These are phyloP conservation scores for Seiridium cupressi DNA, from an alignment of 2,329 filamentous ascomycete genomes.

Conservation along the genomic window DNA sequence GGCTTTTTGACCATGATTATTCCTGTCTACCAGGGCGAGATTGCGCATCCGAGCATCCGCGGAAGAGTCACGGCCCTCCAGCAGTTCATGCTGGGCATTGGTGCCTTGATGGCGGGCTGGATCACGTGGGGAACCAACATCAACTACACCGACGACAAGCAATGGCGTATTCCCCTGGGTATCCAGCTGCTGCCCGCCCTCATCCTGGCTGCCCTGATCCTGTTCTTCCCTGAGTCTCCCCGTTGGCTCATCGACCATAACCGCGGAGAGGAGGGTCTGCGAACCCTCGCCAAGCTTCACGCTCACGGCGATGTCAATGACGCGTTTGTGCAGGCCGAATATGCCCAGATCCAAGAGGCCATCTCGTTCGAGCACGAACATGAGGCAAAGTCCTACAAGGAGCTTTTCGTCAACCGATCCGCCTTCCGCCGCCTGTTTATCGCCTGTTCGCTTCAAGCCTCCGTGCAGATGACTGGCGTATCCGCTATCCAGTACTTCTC, in stretches of 20 bases:
- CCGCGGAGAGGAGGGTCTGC: slow-evolving; percentile 61
- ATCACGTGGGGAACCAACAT: slow-evolving; percentile 59
- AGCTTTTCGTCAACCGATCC: slow-evolving; percentile 64
- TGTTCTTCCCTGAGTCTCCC: slow-evolving; percentile 68
- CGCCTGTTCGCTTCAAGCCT: slow-evolving; percentile 66
- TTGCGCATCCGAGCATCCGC: slow-evolving; percentile 75
- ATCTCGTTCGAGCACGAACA: slow-evolving; percentile 67
- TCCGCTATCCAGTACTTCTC: slow-evolving; percentile 76
- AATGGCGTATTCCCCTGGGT: slow-evolving; percentile 61
- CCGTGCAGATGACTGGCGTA: slow-evolving; percentile 75
- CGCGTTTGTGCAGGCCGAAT: slow-evolving; percentile 71
- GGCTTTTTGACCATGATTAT: slow-evolving; percentile 41
- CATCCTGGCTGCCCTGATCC: slow-evolving; percentile 62
- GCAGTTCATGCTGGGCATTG: slow-evolving; percentile 81
- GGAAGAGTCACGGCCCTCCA: slow-evolving; percentile 73
- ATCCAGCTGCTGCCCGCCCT: slow-evolving; percentile 70
- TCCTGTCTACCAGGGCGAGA: slow-evolving; percentile 74
- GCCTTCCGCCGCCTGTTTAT: slow-evolving; percentile 72
- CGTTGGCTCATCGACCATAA: slow-evolving; percentile 76
- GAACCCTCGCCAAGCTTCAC: slow-evolving; percentile 68
- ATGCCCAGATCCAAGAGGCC: slow-evolving; percentile 61
- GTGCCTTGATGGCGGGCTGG: slow-evolving; percentile 71
- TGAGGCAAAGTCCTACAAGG: slow-evolving; percentile 67
- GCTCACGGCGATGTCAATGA: slow-evolving; percentile 65
- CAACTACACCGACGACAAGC: slow-evolving; percentile 24